phyloP scores from a whole-genome alignment of 2,329 filamentous ascomycete genomes.

The Lecanoromycetidae sp. region DNA sequence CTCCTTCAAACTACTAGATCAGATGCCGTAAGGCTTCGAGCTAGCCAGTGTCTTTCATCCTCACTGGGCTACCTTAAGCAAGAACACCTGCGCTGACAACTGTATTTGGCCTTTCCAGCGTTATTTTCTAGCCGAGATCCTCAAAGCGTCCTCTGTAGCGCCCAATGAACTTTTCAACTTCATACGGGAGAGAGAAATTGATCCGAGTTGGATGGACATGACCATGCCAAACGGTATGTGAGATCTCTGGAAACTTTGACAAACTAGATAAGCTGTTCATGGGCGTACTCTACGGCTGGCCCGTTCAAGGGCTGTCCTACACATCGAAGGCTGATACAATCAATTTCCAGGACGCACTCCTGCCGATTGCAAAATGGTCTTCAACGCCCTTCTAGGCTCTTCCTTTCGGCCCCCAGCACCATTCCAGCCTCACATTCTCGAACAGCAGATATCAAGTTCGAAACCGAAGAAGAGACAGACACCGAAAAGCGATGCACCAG shows the following conservation, averaged over 20 bases:
- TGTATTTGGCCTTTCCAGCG: slow-evolving; percentile 11
- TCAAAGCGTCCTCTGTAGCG: slow-evolving; percentile 16
- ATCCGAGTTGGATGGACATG: slow-evolving; percentile 17
- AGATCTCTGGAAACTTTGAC: background rate
- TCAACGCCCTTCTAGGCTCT: slow-evolving; percentile 5
- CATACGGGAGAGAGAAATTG: slow-evolving; percentile 13
- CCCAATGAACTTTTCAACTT: slow-evolving; percentile 13
- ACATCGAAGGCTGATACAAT: background rate
- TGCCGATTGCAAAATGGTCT: slow-evolving; percentile 15
- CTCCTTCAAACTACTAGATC: background rate
- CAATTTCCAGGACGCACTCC: slow-evolving; percentile 16
- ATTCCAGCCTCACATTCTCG: slow-evolving; percentile 5
- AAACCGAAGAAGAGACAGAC: slow-evolving; percentile 15
- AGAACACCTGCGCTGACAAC: background rate
- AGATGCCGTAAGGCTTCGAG: too few species aligned
- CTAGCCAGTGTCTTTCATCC: too few species aligned
- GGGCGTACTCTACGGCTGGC: background rate
- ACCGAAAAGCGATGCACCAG: background rate
- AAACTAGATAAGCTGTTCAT: background rate
- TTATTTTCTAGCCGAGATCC: slow-evolving; percentile 18
- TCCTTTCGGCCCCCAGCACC: background rate
- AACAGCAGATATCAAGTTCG: slow-evolving; percentile 5
- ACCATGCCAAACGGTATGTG: slow-evolving; percentile 18
- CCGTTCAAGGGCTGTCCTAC: too few species aligned
- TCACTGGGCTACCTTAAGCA: too few species aligned